Percentiles rank a stretch among this genome's conserved stretches.
These are phyloP conservation scores for Penicillium sclerotigenum DNA, from an alignment of 2,329 filamentous ascomycete genomes.

Conservation along the genomic window DNA sequence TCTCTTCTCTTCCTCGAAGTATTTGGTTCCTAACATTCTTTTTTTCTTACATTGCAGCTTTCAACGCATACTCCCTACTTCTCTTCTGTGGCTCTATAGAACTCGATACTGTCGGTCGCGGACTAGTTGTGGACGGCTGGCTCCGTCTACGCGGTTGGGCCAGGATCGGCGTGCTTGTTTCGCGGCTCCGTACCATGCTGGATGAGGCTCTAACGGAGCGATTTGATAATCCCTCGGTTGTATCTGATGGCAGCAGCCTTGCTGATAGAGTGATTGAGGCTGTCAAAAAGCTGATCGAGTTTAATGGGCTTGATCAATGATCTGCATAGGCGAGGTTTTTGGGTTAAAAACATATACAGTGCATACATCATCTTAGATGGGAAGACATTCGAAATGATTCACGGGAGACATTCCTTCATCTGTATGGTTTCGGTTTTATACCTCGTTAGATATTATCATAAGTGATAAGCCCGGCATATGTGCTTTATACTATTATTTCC, in stretches of 20 bases:
- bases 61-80: constrained; percentile 84
- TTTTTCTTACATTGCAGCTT: constrained; percentile 46
- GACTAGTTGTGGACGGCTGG: constrained; percentile 90
- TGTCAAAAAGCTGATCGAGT: constrained; percentile 77
- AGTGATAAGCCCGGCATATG: too few relatives aligned
- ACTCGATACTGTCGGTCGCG: constrained; percentile 82
- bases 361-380: not conserved
- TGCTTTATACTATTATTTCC: too few relatives aligned
- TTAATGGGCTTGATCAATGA: constrained; percentile 74
- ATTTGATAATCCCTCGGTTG: constrained; percentile 69
- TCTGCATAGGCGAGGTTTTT: not conserved
- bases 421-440: not conserved
- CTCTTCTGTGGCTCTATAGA: constrained; percentile 82
- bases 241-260: constrained; percentile 42
- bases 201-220: constrained; percentile 79
- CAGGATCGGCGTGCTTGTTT: constrained; percentile 84
- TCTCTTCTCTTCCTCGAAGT: not conserved
- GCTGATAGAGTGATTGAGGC: constrained; percentile 62
- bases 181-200: constrained; percentile 76
- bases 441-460: too few relatives aligned
- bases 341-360: not conserved
- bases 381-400: not conserved
- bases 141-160: constrained; percentile 85
- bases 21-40: constrained; percentile 6
- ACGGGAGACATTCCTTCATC: not conserved